phyloP scores from a whole-genome alignment of 305 asterid species.

The Fraxinus greggii region DNA sequence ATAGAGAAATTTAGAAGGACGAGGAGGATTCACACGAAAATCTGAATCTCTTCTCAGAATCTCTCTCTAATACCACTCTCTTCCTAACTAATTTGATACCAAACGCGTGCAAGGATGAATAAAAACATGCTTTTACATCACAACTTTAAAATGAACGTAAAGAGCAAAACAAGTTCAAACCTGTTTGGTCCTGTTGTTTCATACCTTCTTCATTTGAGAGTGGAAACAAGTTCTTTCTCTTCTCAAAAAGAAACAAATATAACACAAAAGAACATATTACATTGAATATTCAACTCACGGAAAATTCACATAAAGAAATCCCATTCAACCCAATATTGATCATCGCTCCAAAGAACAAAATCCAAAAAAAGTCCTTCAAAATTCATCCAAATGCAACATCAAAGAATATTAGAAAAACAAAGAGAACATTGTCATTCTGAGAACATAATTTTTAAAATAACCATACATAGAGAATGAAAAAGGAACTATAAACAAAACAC shows the following conservation, averaged over 20 bases:
- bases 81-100: neutral
- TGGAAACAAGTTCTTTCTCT: neutral
- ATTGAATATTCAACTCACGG: neutral
- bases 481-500: neutral
- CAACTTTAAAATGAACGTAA: neutral
- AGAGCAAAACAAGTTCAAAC: neutral
- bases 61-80: neutral
- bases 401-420: neutral
- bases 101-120: neutral
- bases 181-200: neutral
- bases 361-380: neutral
- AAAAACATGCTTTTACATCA: neutral
- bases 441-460: neutral
- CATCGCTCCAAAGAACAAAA: neutral
- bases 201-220: neutral
- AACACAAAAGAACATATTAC: neutral
- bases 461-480: neutral
- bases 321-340: neutral
- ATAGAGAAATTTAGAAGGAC: neutral
- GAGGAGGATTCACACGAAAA: neutral
- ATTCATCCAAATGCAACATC: neutral
- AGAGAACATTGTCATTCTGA: neutral
- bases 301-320: neutral
- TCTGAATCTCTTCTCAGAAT: neutral
- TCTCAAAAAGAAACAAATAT: neutral